Evolutionary conservation across 1,284 basidiomycete species (phyloP), one percentile per base, ranked within the genome.

Genomic region (Inonotus obliquus): DNA sequence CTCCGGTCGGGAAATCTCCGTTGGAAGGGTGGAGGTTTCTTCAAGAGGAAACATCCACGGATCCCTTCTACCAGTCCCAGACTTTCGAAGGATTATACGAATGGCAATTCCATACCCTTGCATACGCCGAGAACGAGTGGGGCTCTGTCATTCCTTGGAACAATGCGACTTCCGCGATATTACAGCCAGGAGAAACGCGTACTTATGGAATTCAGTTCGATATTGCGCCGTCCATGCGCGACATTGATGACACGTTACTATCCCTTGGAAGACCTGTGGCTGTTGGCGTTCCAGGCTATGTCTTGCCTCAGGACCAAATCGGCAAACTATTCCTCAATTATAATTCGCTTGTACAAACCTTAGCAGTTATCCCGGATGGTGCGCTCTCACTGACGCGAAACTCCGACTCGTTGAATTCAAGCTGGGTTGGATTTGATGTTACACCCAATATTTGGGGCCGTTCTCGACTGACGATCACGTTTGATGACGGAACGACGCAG

Each of bases 11-110:
- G 3, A 75, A 76, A 52, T 82, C 82, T 1, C 82, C 81, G 14
- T 69, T 85, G 25, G 83, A 85, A 70, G 83, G 81, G 17, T 85
- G 82, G 82, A 74, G 82, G 39, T 84, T 84, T 69, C 77, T 85
- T 48, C 75, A 77, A 1, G 83, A 84, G 68, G 73, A 75, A 39
- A 81, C 78, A 0, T 72, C 73, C 1, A 73, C 72, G 5, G 65
- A 77, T 4, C 79, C 80, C 1, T 80, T 73, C 63, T 85, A 84
- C 67, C 82, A 84, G 66, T 82, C 81, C 1, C 83, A 85, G 68
- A 84, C 83, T 0, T 85, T 84, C 66, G 83, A 85, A 68, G 83
- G 78, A 0, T 69, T 83, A 7, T 83, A 83, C 70, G 81, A 83
- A 72, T 84, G 82, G 82, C 79, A 82, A 65, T 83, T 83, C 69